phyloP scores from a whole-genome alignment of 805 yeast genomes.

The Millerozyma acaciae region DNA sequence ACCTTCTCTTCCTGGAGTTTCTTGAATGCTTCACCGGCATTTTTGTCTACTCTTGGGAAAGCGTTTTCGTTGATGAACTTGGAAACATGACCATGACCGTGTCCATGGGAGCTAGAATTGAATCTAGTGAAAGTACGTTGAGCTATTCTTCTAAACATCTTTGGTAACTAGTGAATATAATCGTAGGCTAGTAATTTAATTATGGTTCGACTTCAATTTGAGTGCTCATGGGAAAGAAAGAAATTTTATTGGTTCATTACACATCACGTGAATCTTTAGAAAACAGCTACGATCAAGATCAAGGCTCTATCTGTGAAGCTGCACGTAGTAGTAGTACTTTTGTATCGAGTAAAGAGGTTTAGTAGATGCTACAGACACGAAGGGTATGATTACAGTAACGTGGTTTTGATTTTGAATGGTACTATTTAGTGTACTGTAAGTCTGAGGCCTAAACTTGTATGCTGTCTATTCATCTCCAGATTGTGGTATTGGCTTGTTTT shows the following conservation, averaged over 20 bases:
- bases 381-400: too few species aligned
- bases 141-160: constrained; percentile 34
- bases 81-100: constrained; percentile 41
- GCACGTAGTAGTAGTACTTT: too few species aligned
- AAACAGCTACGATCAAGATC: too few species aligned
- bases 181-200: not conserved
- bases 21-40: constrained; percentile 69
- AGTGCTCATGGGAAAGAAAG: too few species aligned
- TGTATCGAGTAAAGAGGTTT: too few species aligned
- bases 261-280: constrained; percentile 1
- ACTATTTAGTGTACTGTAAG: too few species aligned
- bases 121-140: constrained; percentile 39
- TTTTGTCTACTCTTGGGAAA: constrained; percentile 44
- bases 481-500: too few species aligned
- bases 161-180: constrained; percentile 3
- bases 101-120: constrained; percentile 20
- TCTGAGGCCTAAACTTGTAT: too few species aligned
- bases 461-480: too few species aligned
- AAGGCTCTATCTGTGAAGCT: too few species aligned
- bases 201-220: not conserved
- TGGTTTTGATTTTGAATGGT: too few species aligned
- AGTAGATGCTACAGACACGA: too few species aligned
- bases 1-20: constrained; percentile 58
- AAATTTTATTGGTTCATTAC: constrained; percentile 5
- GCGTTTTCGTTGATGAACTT: constrained; percentile 39